Evolutionary conservation across 2,329 filamentous ascomycete species (phyloP).

Genomic region (Pyricularia sp.): DNA sequence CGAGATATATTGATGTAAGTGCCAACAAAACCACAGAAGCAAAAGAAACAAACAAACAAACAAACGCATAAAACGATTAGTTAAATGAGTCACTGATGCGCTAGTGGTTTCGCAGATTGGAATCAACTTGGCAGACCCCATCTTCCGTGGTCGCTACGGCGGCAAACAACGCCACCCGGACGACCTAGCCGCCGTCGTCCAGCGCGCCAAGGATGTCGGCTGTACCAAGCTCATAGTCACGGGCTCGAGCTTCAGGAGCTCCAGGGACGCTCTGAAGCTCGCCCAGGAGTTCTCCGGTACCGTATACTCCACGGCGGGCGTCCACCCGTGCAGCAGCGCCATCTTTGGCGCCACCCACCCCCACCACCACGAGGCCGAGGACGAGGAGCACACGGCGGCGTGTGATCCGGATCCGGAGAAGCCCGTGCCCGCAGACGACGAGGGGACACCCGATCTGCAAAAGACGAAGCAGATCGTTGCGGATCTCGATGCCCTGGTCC

Average conservation of each 20-base stretch:
- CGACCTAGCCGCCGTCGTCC: conserved; percentile 68
- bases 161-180: conserved; percentile 66
- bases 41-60: background rate
- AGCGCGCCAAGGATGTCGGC: conserved; percentile 66
- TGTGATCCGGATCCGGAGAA: conserved; percentile 43
- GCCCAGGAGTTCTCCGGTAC: conserved; percentile 66
- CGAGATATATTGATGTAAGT: conserved; percentile 55
- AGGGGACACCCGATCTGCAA: conserved; percentile 22
- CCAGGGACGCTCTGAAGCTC: conserved; percentile 63
- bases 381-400: conserved; percentile 36
- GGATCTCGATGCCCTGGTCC: conserved; percentile 55
- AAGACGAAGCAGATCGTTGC: conserved; percentile 41
- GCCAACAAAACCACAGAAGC: background rate
- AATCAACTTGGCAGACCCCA: conserved; percentile 90
- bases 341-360: conserved; percentile 56
- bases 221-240: conserved; percentile 90
- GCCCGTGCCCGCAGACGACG: conserved; percentile 38
- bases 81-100: conserved; percentile 8
- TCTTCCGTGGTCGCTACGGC: conserved; percentile 79
- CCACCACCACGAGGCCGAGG: conserved; percentile 33
- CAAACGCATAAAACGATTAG: background rate
- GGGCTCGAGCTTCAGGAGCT: conserved; percentile 76
- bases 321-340: conserved; percentile 83
- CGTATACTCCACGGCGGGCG: conserved; percentile 85
- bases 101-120: conserved; percentile 53